Conservation (phyloP, 257 asterid species). For the Ilex aquifolium region DNA sequence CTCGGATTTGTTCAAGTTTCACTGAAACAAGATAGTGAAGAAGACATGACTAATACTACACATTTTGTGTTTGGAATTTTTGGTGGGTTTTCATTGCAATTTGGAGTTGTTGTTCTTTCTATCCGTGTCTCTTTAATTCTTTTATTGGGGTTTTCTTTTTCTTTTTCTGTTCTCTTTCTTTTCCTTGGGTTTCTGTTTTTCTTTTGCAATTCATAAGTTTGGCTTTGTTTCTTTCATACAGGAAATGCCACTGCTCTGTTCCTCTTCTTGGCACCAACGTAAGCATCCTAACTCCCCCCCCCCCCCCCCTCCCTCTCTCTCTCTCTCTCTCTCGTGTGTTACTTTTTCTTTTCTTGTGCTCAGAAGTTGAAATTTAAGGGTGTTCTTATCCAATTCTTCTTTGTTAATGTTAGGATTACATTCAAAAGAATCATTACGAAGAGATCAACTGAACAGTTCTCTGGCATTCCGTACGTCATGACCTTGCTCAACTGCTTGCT, state of each 20-base stretch:
- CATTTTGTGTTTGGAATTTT: conserved; percentile 67
- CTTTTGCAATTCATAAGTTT: conserved; percentile 1
- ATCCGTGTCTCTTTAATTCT: no score
- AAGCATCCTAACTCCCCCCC: conserved; percentile 11
- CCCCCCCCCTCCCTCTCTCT: no score
- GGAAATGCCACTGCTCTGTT: conserved; percentile 78
- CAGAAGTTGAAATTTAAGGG: no score
- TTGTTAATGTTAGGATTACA: background rate
- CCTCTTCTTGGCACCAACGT: conserved; percentile 85
- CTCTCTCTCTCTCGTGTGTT: background rate
- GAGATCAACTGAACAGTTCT: background rate
- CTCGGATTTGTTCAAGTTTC: background rate
- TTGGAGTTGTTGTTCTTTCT: no score
- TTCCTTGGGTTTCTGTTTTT: background rate
- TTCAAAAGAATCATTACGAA: background rate
- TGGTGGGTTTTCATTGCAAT: conserved; percentile 28
- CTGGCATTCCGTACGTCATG: background rate
- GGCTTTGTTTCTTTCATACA: conserved; percentile 18
- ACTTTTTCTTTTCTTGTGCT: no score
- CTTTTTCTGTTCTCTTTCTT: background rate
- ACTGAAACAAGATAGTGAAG: conserved; percentile 10
- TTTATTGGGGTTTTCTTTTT: background rate
- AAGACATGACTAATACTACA: conserved; percentile 27
- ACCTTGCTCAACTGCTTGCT: background rate
- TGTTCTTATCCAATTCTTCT: background rate